phyloP scores from a whole-genome alignment of 2,329 filamentous ascomycete species.

The Anisogramma anomala region DNA sequence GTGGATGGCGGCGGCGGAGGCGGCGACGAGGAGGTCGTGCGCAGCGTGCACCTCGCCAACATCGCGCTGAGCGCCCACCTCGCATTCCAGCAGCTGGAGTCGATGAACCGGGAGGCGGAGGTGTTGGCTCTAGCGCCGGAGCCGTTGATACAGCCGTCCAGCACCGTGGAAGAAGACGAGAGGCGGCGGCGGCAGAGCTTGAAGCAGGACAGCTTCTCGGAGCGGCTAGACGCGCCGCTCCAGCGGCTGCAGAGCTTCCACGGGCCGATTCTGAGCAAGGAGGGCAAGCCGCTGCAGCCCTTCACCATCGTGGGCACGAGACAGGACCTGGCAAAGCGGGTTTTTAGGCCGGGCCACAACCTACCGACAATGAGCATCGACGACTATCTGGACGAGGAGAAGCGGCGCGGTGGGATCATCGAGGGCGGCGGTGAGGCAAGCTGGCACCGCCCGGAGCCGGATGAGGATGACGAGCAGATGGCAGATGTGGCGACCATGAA shows the following conservation, averaged over 20 bases:
- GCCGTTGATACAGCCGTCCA: constrained; percentile 32
- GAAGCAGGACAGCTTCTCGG: constrained; percentile 42
- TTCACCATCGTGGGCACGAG: constrained; percentile 77
- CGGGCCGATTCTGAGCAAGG: constrained; percentile 57
- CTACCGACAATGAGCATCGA: constrained; percentile 96
- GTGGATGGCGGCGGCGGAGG: constrained; percentile 51
- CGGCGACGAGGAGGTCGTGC: constrained; percentile 74
- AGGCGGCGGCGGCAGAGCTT: constrained; percentile 24
- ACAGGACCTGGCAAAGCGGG: constrained; percentile 62
- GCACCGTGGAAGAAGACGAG: constrained; percentile 34
- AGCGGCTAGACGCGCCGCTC: constrained; percentile 59
- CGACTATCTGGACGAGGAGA: constrained; percentile 91
- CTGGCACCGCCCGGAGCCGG: constrained; percentile 54
- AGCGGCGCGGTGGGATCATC: constrained; percentile 72
- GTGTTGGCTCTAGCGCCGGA: constrained; percentile 66
- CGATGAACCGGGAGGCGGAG: constrained; percentile 71
- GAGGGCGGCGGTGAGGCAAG: constrained; percentile 77
- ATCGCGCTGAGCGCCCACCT: constrained; percentile 64
- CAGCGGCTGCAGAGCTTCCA: constrained; percentile 35
- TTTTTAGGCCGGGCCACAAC: constrained; percentile 86
- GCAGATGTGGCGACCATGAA: constrained; percentile 87
- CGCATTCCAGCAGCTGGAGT: constrained; percentile 78
- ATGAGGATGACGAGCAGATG: constrained; percentile 85
- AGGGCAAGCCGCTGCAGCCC: constrained; percentile 78
- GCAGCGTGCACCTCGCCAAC: constrained; percentile 67